Conservation (phyloP, 2,329 filamentous ascomycete species). For the Blastomyces emzantsi region DNA sequence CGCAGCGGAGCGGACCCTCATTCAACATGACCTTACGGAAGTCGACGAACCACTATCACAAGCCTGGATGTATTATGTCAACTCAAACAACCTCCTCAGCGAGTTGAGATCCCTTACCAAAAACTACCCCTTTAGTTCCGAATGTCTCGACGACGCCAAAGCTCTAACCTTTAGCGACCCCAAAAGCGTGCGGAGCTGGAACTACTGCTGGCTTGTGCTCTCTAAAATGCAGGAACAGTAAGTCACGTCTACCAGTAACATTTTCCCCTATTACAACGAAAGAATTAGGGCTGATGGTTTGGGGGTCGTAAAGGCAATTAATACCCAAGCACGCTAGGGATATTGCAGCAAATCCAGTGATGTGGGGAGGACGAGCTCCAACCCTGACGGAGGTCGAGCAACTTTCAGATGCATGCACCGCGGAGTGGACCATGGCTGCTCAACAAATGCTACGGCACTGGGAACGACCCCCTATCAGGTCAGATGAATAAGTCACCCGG, state of each 20-base stretch:
- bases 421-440: conserved; percentile 59
- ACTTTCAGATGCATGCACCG: conserved; percentile 54
- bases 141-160: conserved; percentile 57
- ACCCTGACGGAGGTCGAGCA: conserved; percentile 48
- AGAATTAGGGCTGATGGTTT: conserved; percentile 6
- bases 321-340: conserved; percentile 52
- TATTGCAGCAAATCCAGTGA: conserved; percentile 55
- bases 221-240: conserved; percentile 58
- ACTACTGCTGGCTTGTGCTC: conserved; percentile 63
- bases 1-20: conserved; percentile 59
- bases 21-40: conserved; percentile 48
- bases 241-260: conserved; percentile 20
- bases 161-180: conserved; percentile 55
- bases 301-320: conserved; percentile 41
- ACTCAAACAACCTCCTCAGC: conserved; percentile 57
- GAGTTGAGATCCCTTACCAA: conserved; percentile 60
- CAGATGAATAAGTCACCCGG: conserved; percentile 10
- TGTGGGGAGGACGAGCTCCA: conserved; percentile 59
- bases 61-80: conserved; percentile 64
- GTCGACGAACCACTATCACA: conserved; percentile 59
- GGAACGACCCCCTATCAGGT: conserved; percentile 48
- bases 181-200: conserved; percentile 62
- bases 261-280: not conserved
- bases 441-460: conserved; percentile 61
- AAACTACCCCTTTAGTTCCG: conserved; percentile 58